phyloP scores from a whole-genome alignment of 108 stramenopile species.

The Nitzschia palea region DNA sequence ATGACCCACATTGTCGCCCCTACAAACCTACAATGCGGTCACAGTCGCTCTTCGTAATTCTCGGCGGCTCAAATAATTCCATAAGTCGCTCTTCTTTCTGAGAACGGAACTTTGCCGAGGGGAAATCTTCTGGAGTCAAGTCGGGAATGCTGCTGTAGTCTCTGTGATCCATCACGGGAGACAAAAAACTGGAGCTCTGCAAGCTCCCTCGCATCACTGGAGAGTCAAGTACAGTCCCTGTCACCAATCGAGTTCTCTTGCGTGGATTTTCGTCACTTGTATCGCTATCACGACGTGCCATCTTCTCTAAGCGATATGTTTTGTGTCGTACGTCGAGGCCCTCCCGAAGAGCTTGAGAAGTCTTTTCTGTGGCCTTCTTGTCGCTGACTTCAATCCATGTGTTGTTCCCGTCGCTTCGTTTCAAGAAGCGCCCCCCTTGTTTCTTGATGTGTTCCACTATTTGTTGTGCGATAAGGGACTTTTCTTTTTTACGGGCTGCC shows the following conservation, averaged over 20 bases:
- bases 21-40: neutral
- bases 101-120: neutral
- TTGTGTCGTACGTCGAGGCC: slow-evolving; percentile 57
- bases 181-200: neutral
- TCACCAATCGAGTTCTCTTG: slow-evolving; percentile 21
- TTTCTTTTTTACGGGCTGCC: slow-evolving; percentile 73
- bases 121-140: slow-evolving; percentile 4
- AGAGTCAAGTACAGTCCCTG: slow-evolving; percentile 20
- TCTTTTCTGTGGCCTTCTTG: slow-evolving; percentile 65
- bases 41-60: neutral
- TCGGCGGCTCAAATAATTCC: neutral
- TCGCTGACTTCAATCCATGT: slow-evolving; percentile 64
- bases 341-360: slow-evolving; percentile 72
- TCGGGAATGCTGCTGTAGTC: neutral
- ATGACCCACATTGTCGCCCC: too few species aligned
- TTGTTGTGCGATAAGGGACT: slow-evolving; percentile 54
- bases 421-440: slow-evolving; percentile 78
- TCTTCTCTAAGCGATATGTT: slow-evolving; percentile 30
- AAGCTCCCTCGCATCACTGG: neutral
- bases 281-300: slow-evolving; percentile 15
- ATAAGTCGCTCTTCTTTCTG: neutral
- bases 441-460: slow-evolving; percentile 55
- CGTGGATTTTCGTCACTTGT: slow-evolving; percentile 15
- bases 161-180: neutral
- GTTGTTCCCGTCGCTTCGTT: slow-evolving; percentile 27